Percentiles rank a stretch among this genome's conserved stretches.
phyloP scores from a whole-genome alignment of 169 alveolate species.

The Toxoplasma gondii region DNA sequence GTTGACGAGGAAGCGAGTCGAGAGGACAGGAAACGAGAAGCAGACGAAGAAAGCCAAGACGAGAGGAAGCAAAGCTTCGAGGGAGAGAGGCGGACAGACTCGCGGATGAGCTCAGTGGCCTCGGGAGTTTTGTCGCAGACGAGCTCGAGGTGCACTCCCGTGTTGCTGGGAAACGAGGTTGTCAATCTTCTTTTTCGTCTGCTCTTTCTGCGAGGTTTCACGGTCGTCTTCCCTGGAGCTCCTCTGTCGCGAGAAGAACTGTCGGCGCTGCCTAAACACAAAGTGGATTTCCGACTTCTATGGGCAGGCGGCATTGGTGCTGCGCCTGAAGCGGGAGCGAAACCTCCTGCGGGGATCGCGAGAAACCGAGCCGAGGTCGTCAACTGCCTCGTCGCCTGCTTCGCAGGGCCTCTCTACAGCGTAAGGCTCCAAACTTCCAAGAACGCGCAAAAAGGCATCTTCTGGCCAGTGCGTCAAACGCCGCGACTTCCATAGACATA shows the following conservation, averaged over 20 bases:
- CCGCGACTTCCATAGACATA: no score
- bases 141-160: not conserved
- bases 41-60: not conserved
- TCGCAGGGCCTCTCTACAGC: constrained; percentile 1
- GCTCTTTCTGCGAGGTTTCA: constrained; percentile 7
- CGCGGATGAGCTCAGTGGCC: constrained; percentile 25
- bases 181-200: not conserved
- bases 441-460: not conserved
- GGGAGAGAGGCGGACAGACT: no score
- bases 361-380: not conserved
- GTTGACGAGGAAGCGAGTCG: not conserved
- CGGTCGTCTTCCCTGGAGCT: not conserved
- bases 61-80: not conserved
- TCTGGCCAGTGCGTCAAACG: no score
- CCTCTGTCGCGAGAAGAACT: not conserved
- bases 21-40: not conserved
- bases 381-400: constrained; percentile 2
- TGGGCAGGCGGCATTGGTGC: constrained; percentile 32
- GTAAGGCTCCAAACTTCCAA: not conserved
- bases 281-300: not conserved
- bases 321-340: not conserved
- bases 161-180: not conserved
- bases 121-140: not conserved
- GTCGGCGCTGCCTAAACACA: not conserved
- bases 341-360: not conserved